phyloP scores from a whole-genome alignment of 768 basidiomycete species.

The Amanita rimosa region DNA sequence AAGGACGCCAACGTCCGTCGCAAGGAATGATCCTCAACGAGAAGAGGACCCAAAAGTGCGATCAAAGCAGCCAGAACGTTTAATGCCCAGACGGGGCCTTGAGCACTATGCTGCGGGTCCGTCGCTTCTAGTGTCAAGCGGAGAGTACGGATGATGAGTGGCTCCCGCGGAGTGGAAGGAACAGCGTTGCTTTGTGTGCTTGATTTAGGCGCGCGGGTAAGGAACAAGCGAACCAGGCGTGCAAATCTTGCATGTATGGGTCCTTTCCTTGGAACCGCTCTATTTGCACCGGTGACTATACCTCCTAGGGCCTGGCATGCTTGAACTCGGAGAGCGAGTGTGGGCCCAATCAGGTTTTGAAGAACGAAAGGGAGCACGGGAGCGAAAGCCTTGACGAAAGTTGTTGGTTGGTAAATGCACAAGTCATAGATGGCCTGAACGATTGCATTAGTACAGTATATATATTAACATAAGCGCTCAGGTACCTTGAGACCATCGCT shows the following conservation, averaged over 20 bases:
- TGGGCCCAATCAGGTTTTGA: slow-evolving; percentile 50
- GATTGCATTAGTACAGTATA: background rate
- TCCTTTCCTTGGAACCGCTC: slow-evolving; percentile 26
- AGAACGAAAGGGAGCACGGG: slow-evolving; percentile 48
- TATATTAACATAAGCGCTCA: slow-evolving; percentile 4
- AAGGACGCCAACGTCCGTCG: slow-evolving; percentile 37
- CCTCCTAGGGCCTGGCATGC: slow-evolving; percentile 72
- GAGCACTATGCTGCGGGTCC: slow-evolving; percentile 51
- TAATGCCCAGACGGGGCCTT: slow-evolving; percentile 73
- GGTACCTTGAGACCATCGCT: slow-evolving; percentile 70
- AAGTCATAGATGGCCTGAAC: slow-evolving; percentile 64
- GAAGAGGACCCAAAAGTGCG: slow-evolving; percentile 48
- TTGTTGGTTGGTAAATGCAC: slow-evolving; percentile 44
- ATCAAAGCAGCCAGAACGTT: slow-evolving; percentile 55
- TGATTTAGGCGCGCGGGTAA: slow-evolving; percentile 31
- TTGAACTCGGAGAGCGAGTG: slow-evolving; percentile 52
- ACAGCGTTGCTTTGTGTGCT: slow-evolving; percentile 4
- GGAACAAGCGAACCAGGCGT: slow-evolving; percentile 30
- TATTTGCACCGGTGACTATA: slow-evolving; percentile 41
- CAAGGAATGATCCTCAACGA: slow-evolving; percentile 33
- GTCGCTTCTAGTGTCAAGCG: slow-evolving; percentile 45
- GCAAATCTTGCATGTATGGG: slow-evolving; percentile 43
- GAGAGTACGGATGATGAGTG: slow-evolving; percentile 51
- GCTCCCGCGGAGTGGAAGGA: slow-evolving; percentile 22
- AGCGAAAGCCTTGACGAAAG: slow-evolving; percentile 61